These are phyloP conservation scores for Neofusicoccum umdonicola DNA, from an alignment of 2,329 filamentous ascomycete genomes.

Conservation along the genomic window DNA sequence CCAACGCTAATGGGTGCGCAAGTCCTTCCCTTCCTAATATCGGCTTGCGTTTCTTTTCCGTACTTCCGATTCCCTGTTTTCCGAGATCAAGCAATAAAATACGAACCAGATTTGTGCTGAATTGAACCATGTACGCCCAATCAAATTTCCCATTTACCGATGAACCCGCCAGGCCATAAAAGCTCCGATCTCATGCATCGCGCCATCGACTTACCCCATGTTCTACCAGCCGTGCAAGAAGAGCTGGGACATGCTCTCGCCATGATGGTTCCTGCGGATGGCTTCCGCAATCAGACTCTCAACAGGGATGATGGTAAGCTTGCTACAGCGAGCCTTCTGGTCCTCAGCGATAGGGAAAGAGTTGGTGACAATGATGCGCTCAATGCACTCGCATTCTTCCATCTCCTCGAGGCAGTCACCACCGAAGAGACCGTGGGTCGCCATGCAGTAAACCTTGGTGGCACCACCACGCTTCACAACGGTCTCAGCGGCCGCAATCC, in stretches of 20 bases:
- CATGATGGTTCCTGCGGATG: constrained; percentile 94
- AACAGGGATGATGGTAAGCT: constrained; percentile 86
- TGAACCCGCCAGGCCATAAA: not conserved
- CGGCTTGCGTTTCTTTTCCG: not conserved
- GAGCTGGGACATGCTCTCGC: constrained; percentile 68
- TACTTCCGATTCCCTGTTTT: not conserved
- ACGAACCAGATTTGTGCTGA: not conserved
- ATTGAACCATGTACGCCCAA: not conserved
- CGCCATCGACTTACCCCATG: not conserved
- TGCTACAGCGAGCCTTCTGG: constrained; percentile 67
- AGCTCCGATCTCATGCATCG: not conserved
- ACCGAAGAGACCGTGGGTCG: constrained; percentile 92
- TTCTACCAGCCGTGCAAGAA: constrained; percentile 40
- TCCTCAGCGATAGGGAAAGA: constrained; percentile 87
- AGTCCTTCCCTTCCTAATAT: not conserved
- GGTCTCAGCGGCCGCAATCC: constrained; percentile 96
- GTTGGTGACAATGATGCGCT: constrained; percentile 93
- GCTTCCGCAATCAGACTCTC: constrained; percentile 86
- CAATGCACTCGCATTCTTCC: constrained; percentile 88
- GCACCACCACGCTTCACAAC: constrained; percentile 90
- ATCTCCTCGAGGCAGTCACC: constrained; percentile 86
- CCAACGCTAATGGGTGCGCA: constrained; percentile 15
- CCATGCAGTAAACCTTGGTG: constrained; percentile 95
- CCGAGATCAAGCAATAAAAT: not conserved
- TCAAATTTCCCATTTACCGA: not conserved